Base-by-base conservation (phyloP, 352 stramenopile genomes). In the Globisporangium lucens region DNA sequence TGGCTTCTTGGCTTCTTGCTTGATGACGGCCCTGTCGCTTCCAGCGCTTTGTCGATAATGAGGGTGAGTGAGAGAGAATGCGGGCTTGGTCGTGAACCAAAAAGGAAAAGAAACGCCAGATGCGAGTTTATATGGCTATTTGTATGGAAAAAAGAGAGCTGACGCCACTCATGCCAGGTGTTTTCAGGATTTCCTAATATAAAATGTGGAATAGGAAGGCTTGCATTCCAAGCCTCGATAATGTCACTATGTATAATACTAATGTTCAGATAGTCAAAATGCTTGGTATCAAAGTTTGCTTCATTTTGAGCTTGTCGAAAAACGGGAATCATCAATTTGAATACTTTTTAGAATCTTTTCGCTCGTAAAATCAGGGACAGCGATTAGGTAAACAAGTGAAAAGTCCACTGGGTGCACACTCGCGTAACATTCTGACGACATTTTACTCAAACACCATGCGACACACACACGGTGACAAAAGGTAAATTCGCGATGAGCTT, bases 401-500 rank as follows among this genome's bases (percentile, higher is more conserved):
- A 2, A 24, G 17, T 24, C 46, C 46, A 24, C 17, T 24, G 17
- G 17, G 8, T 24, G 46, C 46, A 27, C 46, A 22, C 24, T 51
- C 43, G 20, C 15, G 43, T 13, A 13, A 51, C 43, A 51, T 43
- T 17, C 41, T 2, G 41, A 22, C 41, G 41, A 49, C 41, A 49
- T 49, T 49, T n/a, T 15, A 49, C 5, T 49, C 41, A 8, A 15
- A 49, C 30, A 33, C 30, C 30, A 33, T 4, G 30, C 30, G 30
- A 33, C 30, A 5, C 29, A 33, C 30, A 20, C 41, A 49, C 7
- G 15, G 15, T 24, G 10, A 47, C 2, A 55, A 55, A 13, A 29
- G 20, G 13, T 29, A 55, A 30, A 2, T 30, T 9, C 49, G 3
- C 51, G 10, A 69, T 69, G 64, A 64, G 55, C 41, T 69, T 69